These are phyloP conservation scores for Diaporthe ilicicola DNA, from an alignment of 2,329 filamentous ascomycete species.

Conservation along the genomic window DNA sequence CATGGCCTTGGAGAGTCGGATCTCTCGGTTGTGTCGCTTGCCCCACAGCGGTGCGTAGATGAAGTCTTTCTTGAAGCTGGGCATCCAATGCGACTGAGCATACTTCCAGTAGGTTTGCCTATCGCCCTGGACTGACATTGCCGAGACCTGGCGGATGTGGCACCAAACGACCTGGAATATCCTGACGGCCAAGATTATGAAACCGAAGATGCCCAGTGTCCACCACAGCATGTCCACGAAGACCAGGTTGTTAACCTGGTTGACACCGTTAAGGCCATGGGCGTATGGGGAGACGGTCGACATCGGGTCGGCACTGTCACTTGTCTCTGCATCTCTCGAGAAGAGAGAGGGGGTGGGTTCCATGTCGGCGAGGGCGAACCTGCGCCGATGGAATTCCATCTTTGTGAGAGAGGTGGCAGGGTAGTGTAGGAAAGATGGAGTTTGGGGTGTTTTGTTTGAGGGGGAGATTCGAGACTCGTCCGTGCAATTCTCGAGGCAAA, in stretches of 20 bases:
- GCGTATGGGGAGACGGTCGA: conserved; percentile 65
- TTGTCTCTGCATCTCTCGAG: conserved; percentile 21
- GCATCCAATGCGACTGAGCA: conserved; percentile 68
- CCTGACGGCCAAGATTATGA: conserved; percentile 62
- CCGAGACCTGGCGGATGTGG: conserved; percentile 65
- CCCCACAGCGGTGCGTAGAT: conserved; percentile 70
- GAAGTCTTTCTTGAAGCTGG: conserved; percentile 68
- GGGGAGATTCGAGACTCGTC: neutral
- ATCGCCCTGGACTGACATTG: conserved; percentile 61
- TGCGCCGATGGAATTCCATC: conserved; percentile 45
- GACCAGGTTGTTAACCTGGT: conserved; percentile 64
- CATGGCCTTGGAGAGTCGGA: conserved; percentile 52
- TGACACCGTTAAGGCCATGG: conserved; percentile 66
- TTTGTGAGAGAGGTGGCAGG: neutral
- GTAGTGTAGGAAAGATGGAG: neutral
- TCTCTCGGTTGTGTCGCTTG: conserved; percentile 70
- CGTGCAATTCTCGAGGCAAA: conserved; percentile 8
- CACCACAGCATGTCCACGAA: conserved; percentile 68
- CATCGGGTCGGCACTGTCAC: conserved; percentile 43
- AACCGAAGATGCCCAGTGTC: conserved; percentile 64
- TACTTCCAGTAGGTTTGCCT: conserved; percentile 68
- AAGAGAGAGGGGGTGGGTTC: conserved; percentile 27
- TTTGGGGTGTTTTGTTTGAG: neutral
- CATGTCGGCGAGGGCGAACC: conserved; percentile 38
- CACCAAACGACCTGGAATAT: conserved; percentile 63